Conservation (phyloP, 2,329 filamentous ascomycete genomes). For the Aspergillus pseudoglaucus region DNA sequence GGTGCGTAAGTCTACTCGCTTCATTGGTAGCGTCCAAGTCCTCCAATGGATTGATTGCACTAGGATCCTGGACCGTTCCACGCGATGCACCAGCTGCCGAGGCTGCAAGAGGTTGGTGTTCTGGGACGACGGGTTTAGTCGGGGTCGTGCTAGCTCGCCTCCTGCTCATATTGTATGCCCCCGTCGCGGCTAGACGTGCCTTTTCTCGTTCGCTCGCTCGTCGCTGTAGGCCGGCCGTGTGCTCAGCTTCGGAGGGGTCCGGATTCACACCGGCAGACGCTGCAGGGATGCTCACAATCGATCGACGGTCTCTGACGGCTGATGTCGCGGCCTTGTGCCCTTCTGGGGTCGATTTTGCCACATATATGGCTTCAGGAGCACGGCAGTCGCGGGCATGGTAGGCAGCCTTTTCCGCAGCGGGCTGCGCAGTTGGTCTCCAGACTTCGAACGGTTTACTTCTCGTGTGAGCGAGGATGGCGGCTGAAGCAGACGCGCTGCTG, state of each 20-base stretch:
- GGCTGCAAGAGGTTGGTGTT: conserved; percentile 49
- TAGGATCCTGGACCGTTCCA: conserved; percentile 25
- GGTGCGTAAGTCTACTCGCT: conserved; percentile 57
- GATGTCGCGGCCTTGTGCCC: conserved; percentile 70
- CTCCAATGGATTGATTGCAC: conserved; percentile 41
- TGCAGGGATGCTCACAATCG: conserved; percentile 9
- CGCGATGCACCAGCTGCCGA: conserved; percentile 67
- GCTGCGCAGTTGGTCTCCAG: conserved; percentile 60
- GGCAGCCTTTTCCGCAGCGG: conserved; percentile 55
- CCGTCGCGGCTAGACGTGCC: conserved; percentile 69
- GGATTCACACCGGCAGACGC: conserved; percentile 9
- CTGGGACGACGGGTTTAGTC: conserved; percentile 39
- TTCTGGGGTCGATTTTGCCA: conserved; percentile 49
- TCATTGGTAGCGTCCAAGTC: conserved; percentile 41
- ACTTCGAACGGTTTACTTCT: conserved; percentile 58
- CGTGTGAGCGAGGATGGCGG: conserved; percentile 68
- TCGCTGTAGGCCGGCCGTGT: conserved; percentile 49
- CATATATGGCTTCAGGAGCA: conserved; percentile 15
- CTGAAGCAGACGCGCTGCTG: conserved; percentile 53
- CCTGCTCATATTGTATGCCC: conserved; percentile 60
- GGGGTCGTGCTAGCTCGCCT: conserved; percentile 61
- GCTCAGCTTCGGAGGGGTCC: conserved; percentile 56
- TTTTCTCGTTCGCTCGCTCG: conserved; percentile 50
- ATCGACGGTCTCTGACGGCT: conserved; percentile 39
- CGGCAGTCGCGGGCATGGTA: conserved; percentile 55